Evolutionary conservation across 192 early-diverging fungal genomes (phyloP), one percentile per base, ranked within the genome.

Genomic region (Coemansia sp.): DNA sequence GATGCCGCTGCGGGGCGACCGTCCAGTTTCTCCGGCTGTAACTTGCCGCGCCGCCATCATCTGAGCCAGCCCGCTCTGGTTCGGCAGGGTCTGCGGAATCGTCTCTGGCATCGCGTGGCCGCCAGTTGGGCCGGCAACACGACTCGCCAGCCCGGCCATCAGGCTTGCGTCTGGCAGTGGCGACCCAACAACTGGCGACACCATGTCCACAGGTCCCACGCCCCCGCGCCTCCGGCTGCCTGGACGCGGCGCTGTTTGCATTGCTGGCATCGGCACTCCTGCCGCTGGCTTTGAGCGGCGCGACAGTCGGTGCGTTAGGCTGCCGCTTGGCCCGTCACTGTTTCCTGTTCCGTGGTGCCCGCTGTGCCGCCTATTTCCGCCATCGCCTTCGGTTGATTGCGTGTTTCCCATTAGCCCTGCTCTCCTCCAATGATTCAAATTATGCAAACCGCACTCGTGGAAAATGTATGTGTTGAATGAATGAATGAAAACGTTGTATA

Each of bases 71-170:
- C 78, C 78, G 36, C 74, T 70, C 53, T 81, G 72, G 62, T 72
- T 76, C n/a, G 78, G 78, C 63, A 81, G 54, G 0, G 78, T 81
- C 60, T 75, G 73, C 56, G 78, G 78, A 26, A 81, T 75, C 22
- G 69, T 61, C 56, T 81, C 78, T 4, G 78, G 78, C 54, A 81
- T 65, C 3, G 61, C 78, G 54, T 70, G 64, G 36, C 71, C 73
- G 10, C 37, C 57, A 9, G 46, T 23, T 7, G n/a, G 21, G 1
- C 68, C 59, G 7, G 22, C 57, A 17, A 42, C 58, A 14, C 48
- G 57, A 36, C 36, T 50, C 55, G 37, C 55, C 31, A 59, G 57
- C 4, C 50, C 64, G 2, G 50, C 38, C 21, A 50, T 36, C 46
- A 68, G 37, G 25, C 46, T 62, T 1, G 60, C 56, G 57, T 81